These are phyloP conservation scores for Talaromyces proteolyticus DNA, from an alignment of 495 filamentous ascomycete genomes.

Conservation along the genomic window DNA sequence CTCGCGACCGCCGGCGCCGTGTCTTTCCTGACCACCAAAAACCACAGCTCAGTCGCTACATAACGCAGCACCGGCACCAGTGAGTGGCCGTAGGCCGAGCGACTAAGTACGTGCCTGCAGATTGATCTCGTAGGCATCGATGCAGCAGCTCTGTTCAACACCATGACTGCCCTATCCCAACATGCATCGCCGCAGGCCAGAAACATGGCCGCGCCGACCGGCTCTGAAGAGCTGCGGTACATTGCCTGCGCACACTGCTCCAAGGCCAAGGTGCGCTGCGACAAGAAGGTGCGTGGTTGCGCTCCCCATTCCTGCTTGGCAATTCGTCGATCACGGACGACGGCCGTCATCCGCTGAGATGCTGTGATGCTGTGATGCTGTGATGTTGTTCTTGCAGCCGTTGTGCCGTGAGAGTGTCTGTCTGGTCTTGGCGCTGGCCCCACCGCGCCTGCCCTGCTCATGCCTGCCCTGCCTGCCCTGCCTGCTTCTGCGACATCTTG, in stretches of 20 bases:
- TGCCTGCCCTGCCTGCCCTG: background rate
- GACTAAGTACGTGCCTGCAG: too few relatives aligned
- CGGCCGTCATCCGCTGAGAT: too few relatives aligned
- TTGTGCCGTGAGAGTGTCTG: too few relatives aligned
- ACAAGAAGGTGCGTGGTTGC: conserved; percentile 57
- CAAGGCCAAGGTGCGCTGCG: conserved; percentile 61
- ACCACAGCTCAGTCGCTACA: too few relatives aligned
- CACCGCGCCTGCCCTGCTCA: background rate
- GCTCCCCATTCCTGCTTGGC: too few relatives aligned
- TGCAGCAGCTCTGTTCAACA: background rate
- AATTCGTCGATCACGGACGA: too few relatives aligned
- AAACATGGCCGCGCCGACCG: background rate
- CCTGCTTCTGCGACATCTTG: too few relatives aligned
- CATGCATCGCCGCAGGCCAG: background rate
- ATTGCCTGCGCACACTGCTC: conserved; percentile 57
- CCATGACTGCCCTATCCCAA: background rate
- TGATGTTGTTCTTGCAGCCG: background rate
- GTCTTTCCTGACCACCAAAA: too few relatives aligned
- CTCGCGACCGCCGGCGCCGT: too few relatives aligned
- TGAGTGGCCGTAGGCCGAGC: too few relatives aligned
- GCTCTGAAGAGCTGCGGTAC: background rate
- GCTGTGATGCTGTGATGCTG: background rate
- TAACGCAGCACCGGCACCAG: too few relatives aligned
- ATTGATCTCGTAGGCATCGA: background rate
- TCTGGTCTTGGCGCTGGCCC: too few relatives aligned